Evolutionary conservation across 2,329 filamentous ascomycete species (phyloP).

Genomic region (Ophioceras dolichostomum): DNA sequence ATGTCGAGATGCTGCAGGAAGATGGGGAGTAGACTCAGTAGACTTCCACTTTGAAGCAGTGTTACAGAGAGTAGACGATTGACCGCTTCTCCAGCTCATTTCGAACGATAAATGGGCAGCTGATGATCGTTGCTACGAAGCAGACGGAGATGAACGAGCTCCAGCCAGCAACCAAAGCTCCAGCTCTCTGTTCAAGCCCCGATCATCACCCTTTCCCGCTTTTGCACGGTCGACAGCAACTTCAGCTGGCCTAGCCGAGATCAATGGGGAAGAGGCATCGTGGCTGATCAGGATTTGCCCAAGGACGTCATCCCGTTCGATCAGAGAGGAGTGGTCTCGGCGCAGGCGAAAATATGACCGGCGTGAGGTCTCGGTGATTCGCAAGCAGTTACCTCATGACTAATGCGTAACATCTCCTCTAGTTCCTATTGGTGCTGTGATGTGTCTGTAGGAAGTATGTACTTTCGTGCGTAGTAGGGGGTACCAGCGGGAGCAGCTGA

Average conservation of each 20-base stretch:
- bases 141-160: too few relatives aligned
- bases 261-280: neutral
- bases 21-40: too few relatives aligned
- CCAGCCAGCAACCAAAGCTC: neutral
- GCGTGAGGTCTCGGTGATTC: neutral
- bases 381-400: too few relatives aligned
- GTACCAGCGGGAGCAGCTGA: too few relatives aligned
- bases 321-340: neutral
- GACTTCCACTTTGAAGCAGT: too few relatives aligned
- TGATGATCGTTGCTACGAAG: too few relatives aligned
- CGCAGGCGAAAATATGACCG: neutral
- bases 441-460: too few relatives aligned
- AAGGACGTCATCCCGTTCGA: neutral
- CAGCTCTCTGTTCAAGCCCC: neutral
- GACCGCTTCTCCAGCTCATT: too few relatives aligned
- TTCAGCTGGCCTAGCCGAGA: neutral
- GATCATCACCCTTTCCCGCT: neutral
- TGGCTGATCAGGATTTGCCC: neutral
- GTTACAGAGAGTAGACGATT: too few relatives aligned
- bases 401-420: conserved; percentile 8
- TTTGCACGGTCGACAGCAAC: too few relatives aligned
- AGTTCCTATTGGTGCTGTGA: conserved; percentile 12
- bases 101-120: neutral
- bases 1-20: too few relatives aligned
- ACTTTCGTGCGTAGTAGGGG: too few relatives aligned